Base-by-base conservation (phyloP, 176 grass and related monocot species). In the Ensete glaucum region DNA sequence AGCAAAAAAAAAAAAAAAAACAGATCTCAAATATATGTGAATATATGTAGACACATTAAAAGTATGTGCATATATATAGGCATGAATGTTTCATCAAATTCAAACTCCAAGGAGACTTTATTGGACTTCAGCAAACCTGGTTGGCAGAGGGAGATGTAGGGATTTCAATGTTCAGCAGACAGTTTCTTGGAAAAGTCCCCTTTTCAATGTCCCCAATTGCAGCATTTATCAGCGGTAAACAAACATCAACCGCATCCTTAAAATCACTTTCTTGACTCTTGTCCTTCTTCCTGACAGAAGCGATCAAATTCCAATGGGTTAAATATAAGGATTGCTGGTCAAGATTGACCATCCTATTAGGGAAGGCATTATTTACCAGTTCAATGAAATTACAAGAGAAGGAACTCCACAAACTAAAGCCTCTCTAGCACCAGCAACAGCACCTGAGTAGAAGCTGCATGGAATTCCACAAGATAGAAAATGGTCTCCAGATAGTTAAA, bases 391-490 rank as follows among this genome's bases (percentile, higher is more conserved):
- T 64, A 67, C 50, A 53, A 87, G 50, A 54, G 85, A 82, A 7
- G 85, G 85, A 13, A 83, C 71, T 17, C 81, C 81, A 53, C 67
- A 76, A 59, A 87, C 76, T 68, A 87, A 72, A 67, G 85, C 85
- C 78, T 87, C 85, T 78, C 82, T 80, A 74, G 81, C 85, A 52
- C 85, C 77, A 24, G 85, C 85, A 81, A 87, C 81, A 52, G 85
- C 77, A 60, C 85, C 81, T 2, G 85, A 87, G 76, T 87, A 82
- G 51, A 87, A 83, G 65, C 85, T 87, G 73, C 11, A 76, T 26
- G 60, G 52, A 49, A 52, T 48, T 14, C 48, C 53, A 76, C 54
- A 29, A 19, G 49, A 62, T 72, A 52, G 15, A 58, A 5, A 26
- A 43, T 43, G 34, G 34, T 43, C 4, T 43, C 34, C 34, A 43